These are phyloP conservation scores for Metschnikowia kunwiensis DNA, from an alignment of 805 yeast species.

Conservation along the genomic window DNA sequence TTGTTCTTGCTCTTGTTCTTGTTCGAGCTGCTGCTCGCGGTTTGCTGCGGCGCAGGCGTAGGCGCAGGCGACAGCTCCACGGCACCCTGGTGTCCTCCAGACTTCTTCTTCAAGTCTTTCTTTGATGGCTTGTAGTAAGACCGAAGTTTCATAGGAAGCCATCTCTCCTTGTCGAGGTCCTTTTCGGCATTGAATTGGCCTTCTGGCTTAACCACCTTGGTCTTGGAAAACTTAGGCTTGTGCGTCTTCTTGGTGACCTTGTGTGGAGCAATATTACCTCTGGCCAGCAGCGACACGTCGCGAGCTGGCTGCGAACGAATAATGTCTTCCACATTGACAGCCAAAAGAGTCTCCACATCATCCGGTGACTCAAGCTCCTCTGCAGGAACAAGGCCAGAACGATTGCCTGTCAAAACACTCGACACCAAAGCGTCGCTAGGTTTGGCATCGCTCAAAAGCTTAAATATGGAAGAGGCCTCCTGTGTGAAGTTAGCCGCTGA, in stretches of 20 bases:
- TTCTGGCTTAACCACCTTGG: conserved; percentile 15
- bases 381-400: conserved; percentile 20
- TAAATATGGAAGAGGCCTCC: conserved; percentile 21
- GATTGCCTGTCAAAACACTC: conserved; percentile 20
- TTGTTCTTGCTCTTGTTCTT: conserved; percentile 21
- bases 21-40: conserved; percentile 9
- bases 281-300: background rate
- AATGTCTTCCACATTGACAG: conserved; percentile 27
- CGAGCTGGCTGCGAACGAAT: conserved; percentile 8
- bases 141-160: conserved; percentile 88
- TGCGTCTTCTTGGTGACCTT: conserved; percentile 26
- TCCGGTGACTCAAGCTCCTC: conserved; percentile 19
- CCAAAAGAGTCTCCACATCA: conserved; percentile 31
- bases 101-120: conserved; percentile 17
- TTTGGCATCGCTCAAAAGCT: conserved; percentile 20
- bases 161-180: conserved; percentile 62
- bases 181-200: conserved; percentile 13
- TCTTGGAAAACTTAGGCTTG: conserved; percentile 18
- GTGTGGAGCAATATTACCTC: conserved; percentile 2
- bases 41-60: conserved; percentile 22
- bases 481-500: conserved; percentile 19
- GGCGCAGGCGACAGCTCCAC: conserved; percentile 20
- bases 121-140: conserved; percentile 72
- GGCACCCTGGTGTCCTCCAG: conserved; percentile 21
- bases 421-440: conserved; percentile 26